These are phyloP conservation scores for Fonsecaea pugnacius DNA, from an alignment of 2,329 filamentous ascomycete species.

Conservation along the genomic window DNA sequence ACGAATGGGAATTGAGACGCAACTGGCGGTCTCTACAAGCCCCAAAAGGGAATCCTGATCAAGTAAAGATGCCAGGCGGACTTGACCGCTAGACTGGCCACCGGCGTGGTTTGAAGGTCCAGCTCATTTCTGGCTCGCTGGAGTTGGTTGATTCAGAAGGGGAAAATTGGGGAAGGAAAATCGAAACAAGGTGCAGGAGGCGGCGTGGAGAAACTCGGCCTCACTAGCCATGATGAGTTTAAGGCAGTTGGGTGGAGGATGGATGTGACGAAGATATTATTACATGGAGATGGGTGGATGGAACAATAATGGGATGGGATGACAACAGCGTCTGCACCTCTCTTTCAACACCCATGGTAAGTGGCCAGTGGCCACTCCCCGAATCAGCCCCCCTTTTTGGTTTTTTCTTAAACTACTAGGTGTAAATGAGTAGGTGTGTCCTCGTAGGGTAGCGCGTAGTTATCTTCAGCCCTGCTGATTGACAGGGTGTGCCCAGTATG, in stretches of 20 bases:
- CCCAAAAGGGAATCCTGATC: background rate
- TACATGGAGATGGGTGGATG: background rate
- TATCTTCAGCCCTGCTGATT: slow-evolving; percentile 12
- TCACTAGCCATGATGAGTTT: slow-evolving; percentile 7
- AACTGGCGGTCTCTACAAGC: background rate
- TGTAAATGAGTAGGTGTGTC: too few species aligned
- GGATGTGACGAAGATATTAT: background rate
- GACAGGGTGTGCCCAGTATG: background rate
- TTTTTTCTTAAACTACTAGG: background rate
- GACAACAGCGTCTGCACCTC: background rate
- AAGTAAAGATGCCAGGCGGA: slow-evolving; percentile 13
- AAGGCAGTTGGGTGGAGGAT: background rate
- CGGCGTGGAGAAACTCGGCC: slow-evolving; percentile 6
- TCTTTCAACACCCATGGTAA: background rate
- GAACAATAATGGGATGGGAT: background rate
- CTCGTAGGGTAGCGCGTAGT: background rate
- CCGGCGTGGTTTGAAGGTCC: slow-evolving; percentile 6
- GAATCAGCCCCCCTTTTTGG: slow-evolving; percentile 1
- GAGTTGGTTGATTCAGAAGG: background rate
- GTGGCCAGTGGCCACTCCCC: background rate
- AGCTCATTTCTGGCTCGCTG: background rate
- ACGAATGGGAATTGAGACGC: background rate
- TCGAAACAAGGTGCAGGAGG: slow-evolving; percentile 2
- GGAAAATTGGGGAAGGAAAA: slow-evolving; percentile 4
- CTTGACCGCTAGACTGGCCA: slow-evolving; percentile 14